Conservation (phyloP, 345 rosid genomes). For the Linum trigynum region DNA sequence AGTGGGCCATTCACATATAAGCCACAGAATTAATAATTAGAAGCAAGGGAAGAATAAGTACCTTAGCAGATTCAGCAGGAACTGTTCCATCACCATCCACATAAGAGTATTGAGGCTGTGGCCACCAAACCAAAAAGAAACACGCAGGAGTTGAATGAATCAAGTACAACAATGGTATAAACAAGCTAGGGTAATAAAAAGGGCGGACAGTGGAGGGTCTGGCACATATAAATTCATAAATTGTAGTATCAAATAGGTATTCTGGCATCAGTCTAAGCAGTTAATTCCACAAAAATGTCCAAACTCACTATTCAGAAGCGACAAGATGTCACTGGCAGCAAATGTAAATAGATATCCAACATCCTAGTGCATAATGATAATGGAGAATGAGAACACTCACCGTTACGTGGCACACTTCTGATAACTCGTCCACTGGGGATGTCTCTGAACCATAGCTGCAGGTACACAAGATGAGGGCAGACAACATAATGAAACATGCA, state of each 20-base stretch:
- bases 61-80: constrained; percentile 79
- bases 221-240: background rate
- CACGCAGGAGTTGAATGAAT: background rate
- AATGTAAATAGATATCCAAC: background rate
- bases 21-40: constrained; percentile 8
- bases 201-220: background rate
- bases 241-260: background rate
- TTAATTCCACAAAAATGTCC: background rate
- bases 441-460: constrained; percentile 78
- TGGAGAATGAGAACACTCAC: constrained; percentile 33
- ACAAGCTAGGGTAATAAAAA: background rate
- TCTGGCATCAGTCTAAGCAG: background rate
- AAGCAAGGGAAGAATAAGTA: constrained; percentile 18
- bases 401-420: constrained; percentile 71
- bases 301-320: background rate
- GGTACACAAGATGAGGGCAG: background rate
- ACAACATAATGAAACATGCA: too few relatives aligned
- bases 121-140: constrained; percentile 2
- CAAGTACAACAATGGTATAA: background rate
- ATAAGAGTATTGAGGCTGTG: constrained; percentile 63
- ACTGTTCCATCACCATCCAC: constrained; percentile 96
- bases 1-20: background rate
- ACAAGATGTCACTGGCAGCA: background rate
- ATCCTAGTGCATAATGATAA: background rate
- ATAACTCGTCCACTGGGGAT: constrained; percentile 59